Conservation (phyloP, 768 basidiomycete species). For the Phanerodontia chrysosporium region DNA sequence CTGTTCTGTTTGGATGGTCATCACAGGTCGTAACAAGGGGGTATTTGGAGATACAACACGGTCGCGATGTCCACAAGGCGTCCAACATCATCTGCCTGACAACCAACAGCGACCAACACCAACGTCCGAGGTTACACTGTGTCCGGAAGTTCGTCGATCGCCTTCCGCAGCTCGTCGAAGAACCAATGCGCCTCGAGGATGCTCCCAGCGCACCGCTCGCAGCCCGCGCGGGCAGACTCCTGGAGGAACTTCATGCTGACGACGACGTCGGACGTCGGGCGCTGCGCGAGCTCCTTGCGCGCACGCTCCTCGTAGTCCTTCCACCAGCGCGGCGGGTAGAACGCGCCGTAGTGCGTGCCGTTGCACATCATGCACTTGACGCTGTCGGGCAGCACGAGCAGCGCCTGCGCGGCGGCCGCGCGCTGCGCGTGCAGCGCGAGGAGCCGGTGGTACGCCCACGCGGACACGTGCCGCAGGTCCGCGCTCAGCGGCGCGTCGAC, state of each 20-base stretch:
- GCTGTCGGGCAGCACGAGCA: slow-evolving; percentile 41
- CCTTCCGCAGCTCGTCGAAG: slow-evolving; percentile 47
- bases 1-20: neutral
- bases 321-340: slow-evolving; percentile 38
- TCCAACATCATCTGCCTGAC: neutral
- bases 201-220: slow-evolving; percentile 62
- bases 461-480: slow-evolving; percentile 6
- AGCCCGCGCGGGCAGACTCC: slow-evolving; percentile 47
- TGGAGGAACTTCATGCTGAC: slow-evolving; percentile 61
- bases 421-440: slow-evolving; percentile 5
- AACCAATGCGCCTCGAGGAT: slow-evolving; percentile 59
- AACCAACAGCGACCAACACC: neutral
- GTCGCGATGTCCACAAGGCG: neutral
- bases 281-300: slow-evolving; percentile 47
- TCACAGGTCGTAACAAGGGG: neutral
- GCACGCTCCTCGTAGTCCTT: slow-evolving; percentile 52
- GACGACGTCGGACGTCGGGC: slow-evolving; percentile 56
- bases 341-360: slow-evolving; percentile 39
- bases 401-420: slow-evolving; percentile 19
- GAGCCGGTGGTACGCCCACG: slow-evolving; percentile 7
- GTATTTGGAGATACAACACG: neutral
- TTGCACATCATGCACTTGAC: slow-evolving; percentile 72
- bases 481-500: neutral
- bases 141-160: slow-evolving; percentile 50
- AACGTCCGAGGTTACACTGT: slow-evolving; percentile 24